Base-by-base conservation (phyloP, 23 red algal genomes). In the Agarophyton chilense region DNA sequence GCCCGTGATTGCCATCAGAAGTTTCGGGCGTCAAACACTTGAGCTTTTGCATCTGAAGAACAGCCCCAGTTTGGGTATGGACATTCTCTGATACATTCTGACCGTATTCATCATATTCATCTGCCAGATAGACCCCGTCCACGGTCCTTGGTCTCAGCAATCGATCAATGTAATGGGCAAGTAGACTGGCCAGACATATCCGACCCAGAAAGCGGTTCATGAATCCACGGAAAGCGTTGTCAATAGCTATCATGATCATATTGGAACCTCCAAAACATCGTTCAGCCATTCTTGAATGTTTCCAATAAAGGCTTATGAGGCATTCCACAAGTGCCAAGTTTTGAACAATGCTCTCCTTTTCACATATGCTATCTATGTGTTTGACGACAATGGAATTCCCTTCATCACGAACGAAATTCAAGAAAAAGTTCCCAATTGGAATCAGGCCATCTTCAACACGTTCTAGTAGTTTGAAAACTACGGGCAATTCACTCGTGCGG, bases 141-240 rank as follows among this genome's bases (percentile, higher is more conserved):
- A 60, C n/a, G 35, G 50, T 51, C 43, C 58, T 80, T 52, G 77
- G 46, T 16, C 88, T 74, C 76, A 91, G 54, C 12, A 82, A 51
- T 41, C 38, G 77, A 82, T 91, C 76, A 82, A 91, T 65, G 66
- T 82, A 91, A 61, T 91, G 64, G 36, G 88, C 88, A 82, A 91
- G 65, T 22, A 91, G 13, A 72, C 63, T 72, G 70, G 88, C 53
- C 4, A 91, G 26, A 24, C 57, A 82, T 41, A 91, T 55, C 8
- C n/a, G n/a, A 81, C 88, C 88, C 7, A 91, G 21, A 43, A 60
- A 43, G 29, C 77, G 47, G 55, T 91, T 91, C 88, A 75, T 28
- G 43, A 91, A 91, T 5, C 75, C 39, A 24, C 76, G 64, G 55
- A 91, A 91, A 32, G 88, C 88, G 38, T 91, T 75, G 47, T 91